Base-by-base conservation (phyloP, 2,329 filamentous ascomycete species). In the Fusarium subtropicale region DNA sequence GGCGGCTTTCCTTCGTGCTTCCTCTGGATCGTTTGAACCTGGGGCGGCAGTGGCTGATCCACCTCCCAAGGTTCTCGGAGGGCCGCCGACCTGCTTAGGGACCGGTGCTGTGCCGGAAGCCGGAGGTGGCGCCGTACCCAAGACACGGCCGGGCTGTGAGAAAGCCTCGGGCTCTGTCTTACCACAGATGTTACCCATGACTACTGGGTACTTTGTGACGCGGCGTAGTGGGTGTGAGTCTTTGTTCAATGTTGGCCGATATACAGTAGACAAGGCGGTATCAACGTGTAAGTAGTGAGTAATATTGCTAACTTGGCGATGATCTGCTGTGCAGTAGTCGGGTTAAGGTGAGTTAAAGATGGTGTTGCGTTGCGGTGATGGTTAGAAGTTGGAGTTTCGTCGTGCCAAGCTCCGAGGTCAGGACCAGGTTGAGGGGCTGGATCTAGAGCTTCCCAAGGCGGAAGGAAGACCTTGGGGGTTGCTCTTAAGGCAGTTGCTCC, bases 101-200 rank as follows among this genome's bases (percentile, higher is more conserved):
- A 88, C 83, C 75, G 84, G 82, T 60, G 83, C 85, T 69, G 83
- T 87, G 59, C 78, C 79, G 66, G 75, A 83, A 70, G 77, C 84
- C 66, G 81, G 79, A 79, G 75, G 84, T 18, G 75, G 72, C 28
- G 75, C 82, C 38, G 89, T 84, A 71, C 88, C 91, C 56, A 97
- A 85, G 38, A 89, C 87, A 56, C 92, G 91, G 63, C 93, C 93
- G 50, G 91, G 90, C 56, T 88, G 87, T 54, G 88, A 81, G 82
- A 94, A 96, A 79, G 88, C 84, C 73, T 92, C 89, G 67, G 87
- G 81, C 33, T 88, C 79, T 89, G 92, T 86, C 79, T 93, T 94
- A 77, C 93, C 92, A 83, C 92, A 97, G 81, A 93, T 86, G 79
- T 93, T 95, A 63, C 94, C 94, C 94, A 97, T 97, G 69, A 62